Percentiles rank a stretch among this genome's conserved stretches.
Evolutionary conservation across 106 monocot genomes (phyloP).

Genomic region (Amphibolis antarctica): DNA sequence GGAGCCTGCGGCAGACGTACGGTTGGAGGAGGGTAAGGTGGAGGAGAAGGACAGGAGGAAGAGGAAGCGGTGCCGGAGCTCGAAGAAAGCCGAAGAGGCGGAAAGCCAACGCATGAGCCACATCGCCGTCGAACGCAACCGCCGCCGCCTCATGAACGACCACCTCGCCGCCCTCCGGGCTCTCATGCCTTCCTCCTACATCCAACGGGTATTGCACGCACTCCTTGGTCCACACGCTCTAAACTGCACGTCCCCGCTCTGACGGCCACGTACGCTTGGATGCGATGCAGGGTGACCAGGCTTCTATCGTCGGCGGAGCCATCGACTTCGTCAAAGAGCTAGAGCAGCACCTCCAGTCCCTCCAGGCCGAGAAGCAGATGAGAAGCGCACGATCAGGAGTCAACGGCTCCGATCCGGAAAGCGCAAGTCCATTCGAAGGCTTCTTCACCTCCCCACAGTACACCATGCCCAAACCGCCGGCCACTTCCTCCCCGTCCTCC

Average conservation of each 20-base stretch:
- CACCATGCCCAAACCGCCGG: slow-evolving; percentile 22
- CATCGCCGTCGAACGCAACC: slow-evolving; percentile 93
- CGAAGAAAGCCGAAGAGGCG: slow-evolving; percentile 42
- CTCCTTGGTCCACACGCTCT: not conserved
- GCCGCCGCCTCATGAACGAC: slow-evolving; percentile 83
- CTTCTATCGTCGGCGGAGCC: slow-evolving; percentile 74
- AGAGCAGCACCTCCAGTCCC: slow-evolving; percentile 62
- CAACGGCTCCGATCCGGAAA: not conserved
- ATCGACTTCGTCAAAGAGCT: slow-evolving; percentile 83
- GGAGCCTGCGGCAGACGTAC: slow-evolving; percentile 10
- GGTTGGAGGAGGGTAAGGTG: not conserved
- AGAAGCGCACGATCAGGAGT: not conserved
- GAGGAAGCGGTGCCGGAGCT: slow-evolving; percentile 18
- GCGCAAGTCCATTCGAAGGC: slow-evolving; percentile 8
- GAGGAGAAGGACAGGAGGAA: slow-evolving; percentile 19
- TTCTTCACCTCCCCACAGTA: slow-evolving; percentile 81
- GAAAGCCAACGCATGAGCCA: slow-evolving; percentile 89
- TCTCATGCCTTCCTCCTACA: slow-evolving; percentile 65
- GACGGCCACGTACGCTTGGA: not conserved
- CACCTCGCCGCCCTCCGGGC: slow-evolving; percentile 59
- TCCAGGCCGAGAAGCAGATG: slow-evolving; percentile 42
- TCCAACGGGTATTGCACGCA: slow-evolving; percentile 39
- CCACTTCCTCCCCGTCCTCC: not conserved
- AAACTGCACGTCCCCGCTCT: not conserved
- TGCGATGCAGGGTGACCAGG: slow-evolving; percentile 66